These are phyloP conservation scores for Monosporozyma unispora DNA, from an alignment of 805 yeast species.

Conservation along the genomic window DNA sequence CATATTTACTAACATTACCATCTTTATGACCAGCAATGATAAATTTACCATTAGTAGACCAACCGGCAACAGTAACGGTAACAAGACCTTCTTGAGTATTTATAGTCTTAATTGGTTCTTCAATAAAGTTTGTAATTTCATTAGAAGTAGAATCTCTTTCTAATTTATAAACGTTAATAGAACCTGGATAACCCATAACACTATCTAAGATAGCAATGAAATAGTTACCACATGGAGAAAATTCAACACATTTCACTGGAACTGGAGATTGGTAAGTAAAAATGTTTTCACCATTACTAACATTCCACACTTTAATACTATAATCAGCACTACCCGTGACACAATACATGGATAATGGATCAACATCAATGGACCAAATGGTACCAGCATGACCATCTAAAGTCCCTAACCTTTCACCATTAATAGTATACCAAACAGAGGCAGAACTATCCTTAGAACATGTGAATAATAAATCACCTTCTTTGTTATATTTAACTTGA, in stretches of 20 bases:
- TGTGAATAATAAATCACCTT: slow-evolving; percentile 89
- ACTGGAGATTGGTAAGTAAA: slow-evolving; percentile 66
- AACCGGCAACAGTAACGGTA: slow-evolving; percentile 75
- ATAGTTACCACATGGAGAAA: slow-evolving; percentile 61
- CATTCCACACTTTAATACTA: slow-evolving; percentile 76
- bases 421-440: slow-evolving; percentile 86
- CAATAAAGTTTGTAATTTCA: slow-evolving; percentile 30
- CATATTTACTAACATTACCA: slow-evolving; percentile 75
- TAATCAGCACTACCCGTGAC: slow-evolving; percentile 91
- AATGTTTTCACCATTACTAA: slow-evolving; percentile 65
- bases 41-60: slow-evolving; percentile 67
- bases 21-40: slow-evolving; percentile 84
- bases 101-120: slow-evolving; percentile 52
- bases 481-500: slow-evolving; percentile 89
- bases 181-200: slow-evolving; percentile 83
- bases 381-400: slow-evolving; percentile 86
- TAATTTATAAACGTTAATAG: slow-evolving; percentile 59
- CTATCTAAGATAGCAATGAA: slow-evolving; percentile 77
- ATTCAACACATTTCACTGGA: slow-evolving; percentile 87
- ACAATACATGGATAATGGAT: slow-evolving; percentile 54
- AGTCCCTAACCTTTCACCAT: slow-evolving; percentile 96
- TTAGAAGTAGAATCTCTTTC: slow-evolving; percentile 34
- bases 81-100: slow-evolving; percentile 49
- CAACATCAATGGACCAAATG: slow-evolving; percentile 88
- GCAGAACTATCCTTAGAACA: slow-evolving; percentile 88